A percentile compares a stretch with the other conserved stretches of the same genome.
These are phyloP conservation scores for Elongisporangium anandrum DNA, from an alignment of 352 stramenopile species.

Conservation along the genomic window DNA sequence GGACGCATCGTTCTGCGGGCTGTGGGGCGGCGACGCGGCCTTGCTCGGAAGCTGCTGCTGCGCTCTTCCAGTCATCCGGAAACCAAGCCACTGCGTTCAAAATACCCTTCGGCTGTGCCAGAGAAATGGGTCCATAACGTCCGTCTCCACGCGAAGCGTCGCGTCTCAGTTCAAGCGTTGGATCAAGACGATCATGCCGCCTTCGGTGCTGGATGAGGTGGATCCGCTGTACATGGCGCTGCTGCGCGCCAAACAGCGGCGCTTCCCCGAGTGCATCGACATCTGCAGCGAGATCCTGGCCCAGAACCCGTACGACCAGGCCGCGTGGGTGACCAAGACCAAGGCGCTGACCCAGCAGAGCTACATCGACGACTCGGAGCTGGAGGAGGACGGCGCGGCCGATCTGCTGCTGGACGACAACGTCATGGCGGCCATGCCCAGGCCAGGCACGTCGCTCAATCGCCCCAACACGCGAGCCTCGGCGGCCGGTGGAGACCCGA, in stretches of 20 bases:
- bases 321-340: conserved; percentile 89
- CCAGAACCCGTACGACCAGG: conserved; percentile 86
- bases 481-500: conserved; percentile 41
- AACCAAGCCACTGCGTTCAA: not conserved
- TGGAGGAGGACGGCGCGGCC: conserved; percentile 87
- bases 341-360: conserved; percentile 85
- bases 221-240: conserved; percentile 88
- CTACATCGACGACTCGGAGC: conserved; percentile 91
- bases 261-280: conserved; percentile 78
- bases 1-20: conserved; percentile 6
- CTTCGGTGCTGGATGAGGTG: conserved; percentile 50
- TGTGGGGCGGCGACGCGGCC: not conserved
- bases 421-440: conserved; percentile 83
- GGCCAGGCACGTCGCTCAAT: conserved; percentile 87
- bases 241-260: conserved; percentile 65
- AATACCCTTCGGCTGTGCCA: not conserved
- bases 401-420: conserved; percentile 93
- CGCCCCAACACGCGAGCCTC: conserved; percentile 59
- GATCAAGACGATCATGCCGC: not conserved
- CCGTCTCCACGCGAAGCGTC: not conserved
- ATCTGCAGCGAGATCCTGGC: conserved; percentile 82
- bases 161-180: not conserved
- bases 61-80: not conserved
- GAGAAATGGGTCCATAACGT: not conserved
- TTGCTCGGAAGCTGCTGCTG: not conserved